Evolutionary conservation across 768 basidiomycete species (phyloP).

Genomic region (Lactifluus echinatus): DNA sequence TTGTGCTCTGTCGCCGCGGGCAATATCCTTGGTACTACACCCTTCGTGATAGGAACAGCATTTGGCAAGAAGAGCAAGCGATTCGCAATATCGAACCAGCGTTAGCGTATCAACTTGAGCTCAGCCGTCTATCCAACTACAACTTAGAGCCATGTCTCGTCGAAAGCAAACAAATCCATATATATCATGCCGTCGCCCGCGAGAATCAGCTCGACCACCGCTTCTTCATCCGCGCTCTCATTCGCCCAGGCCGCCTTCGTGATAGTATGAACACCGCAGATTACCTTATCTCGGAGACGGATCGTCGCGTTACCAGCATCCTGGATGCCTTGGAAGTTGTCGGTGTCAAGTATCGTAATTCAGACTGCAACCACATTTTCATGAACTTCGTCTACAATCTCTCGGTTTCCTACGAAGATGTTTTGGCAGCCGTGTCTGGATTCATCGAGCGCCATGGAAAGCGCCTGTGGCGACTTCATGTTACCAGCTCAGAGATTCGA

Average conservation of each 20-base stretch:
- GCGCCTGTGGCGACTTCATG: constrained; percentile 94
- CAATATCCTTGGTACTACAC: constrained; percentile 96
- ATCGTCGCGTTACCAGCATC: constrained; percentile 88
- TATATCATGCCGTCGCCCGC: constrained; percentile 90
- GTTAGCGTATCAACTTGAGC: constrained; percentile 94
- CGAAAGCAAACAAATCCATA: constrained; percentile 95
- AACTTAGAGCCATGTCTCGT: constrained; percentile 94
- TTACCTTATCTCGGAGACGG: constrained; percentile 97
- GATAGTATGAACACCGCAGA: constrained; percentile 93
- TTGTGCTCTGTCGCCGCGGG: constrained; percentile 84
- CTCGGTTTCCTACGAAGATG: constrained; percentile 91
- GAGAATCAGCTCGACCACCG: constrained; percentile 98
- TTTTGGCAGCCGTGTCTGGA: constrained; percentile 93
- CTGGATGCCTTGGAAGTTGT: constrained; percentile 94
- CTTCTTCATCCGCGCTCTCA: constrained; percentile 95
- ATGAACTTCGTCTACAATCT: constrained; percentile 99
- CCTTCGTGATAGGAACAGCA: constrained; percentile 59
- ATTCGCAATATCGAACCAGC: constrained; percentile 99
- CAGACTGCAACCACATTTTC: constrained; percentile 98
- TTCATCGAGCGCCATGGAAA: constrained; percentile 99
- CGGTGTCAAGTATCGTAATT: constrained; percentile 78
- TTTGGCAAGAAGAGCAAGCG: constrained; percentile 90
- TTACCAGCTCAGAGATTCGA: constrained; percentile 95
- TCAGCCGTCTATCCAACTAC: constrained; percentile 93
- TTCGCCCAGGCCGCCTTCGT: constrained; percentile 89